A percentile compares a stretch with the other conserved stretches of the same genome.
Evolutionary conservation across 1,139 yeast species (phyloP).

Genomic region (Saccharomyces hybrid): DNA sequence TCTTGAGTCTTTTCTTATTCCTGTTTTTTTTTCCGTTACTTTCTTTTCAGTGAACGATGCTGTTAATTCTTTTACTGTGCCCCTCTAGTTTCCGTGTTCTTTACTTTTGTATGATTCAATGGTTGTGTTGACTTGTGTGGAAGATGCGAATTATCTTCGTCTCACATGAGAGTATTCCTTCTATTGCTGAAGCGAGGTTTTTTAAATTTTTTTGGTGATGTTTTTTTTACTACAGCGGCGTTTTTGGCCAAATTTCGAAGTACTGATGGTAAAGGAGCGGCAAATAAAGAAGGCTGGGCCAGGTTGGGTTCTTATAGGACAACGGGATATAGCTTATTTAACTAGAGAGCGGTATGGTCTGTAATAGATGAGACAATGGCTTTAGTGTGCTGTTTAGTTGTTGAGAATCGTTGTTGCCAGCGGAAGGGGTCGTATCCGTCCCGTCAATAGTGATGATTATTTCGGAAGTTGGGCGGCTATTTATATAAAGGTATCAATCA

Average conservation of each 20-base stretch:
- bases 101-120: not conserved
- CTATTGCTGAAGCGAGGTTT: not conserved
- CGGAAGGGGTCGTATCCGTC: not conserved
- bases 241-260: too few relatives aligned
- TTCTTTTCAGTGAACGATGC: not conserved
- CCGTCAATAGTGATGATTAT: not conserved
- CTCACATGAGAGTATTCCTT: not conserved
- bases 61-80: not conserved
- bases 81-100: not conserved
- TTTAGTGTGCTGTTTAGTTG: not conserved
- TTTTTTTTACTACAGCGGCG: not conserved
- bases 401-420: not conserved
- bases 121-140: not conserved
- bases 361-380: too few relatives aligned
- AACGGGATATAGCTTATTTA: too few relatives aligned
- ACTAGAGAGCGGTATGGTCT: too few relatives aligned
- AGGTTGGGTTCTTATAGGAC: too few relatives aligned
- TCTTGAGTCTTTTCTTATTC: not conserved
- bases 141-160: not conserved
- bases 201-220: not conserved
- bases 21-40: not conserved
- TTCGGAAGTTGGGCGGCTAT: not conserved
- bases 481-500: not conserved
- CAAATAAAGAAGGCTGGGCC: too few relatives aligned
- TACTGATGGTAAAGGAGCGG: too few relatives aligned